These are phyloP conservation scores for Fusarium globosum DNA, from an alignment of 2,329 filamentous ascomycete species.

Conservation along the genomic window DNA sequence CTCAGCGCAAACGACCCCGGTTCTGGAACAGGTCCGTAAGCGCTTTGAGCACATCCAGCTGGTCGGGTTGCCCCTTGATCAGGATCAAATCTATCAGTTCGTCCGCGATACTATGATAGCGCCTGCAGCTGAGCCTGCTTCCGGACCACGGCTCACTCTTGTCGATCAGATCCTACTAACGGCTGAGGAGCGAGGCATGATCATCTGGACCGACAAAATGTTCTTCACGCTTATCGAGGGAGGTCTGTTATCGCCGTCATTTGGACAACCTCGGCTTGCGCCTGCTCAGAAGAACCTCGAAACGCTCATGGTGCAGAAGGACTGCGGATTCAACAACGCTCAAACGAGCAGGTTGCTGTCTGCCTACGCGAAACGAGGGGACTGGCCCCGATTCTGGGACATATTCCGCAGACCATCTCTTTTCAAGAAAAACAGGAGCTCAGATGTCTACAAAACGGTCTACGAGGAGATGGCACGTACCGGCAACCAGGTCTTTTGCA, in stretches of 20 bases:
- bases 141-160: conserved; percentile 50
- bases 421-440: conserved; percentile 59
- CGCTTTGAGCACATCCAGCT: conserved; percentile 55
- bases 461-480: conserved; percentile 62
- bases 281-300: conserved; percentile 59
- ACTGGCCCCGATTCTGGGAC: conserved; percentile 71
- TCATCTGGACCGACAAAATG: conserved; percentile 58
- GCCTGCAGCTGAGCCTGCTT: conserved; percentile 32
- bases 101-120: conserved; percentile 53
- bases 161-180: conserved; percentile 58
- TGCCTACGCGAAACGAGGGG: conserved; percentile 57
- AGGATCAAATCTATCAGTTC: conserved; percentile 51
- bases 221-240: conserved; percentile 60
- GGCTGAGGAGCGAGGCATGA: conserved; percentile 58
- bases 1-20: background rate
- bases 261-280: conserved; percentile 47
- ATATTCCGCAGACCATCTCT: conserved; percentile 67
- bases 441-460: conserved; percentile 65
- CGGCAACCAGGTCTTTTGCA: conserved; percentile 56
- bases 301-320: conserved; percentile 53
- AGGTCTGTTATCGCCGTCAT: conserved; percentile 49
- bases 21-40: conserved; percentile 40
- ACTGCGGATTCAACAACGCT: conserved; percentile 53
- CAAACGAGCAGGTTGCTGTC: conserved; percentile 57
- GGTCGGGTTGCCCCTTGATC: conserved; percentile 50